A percentile compares a stretch with the other conserved stretches of the same genome.
Conservation (phyloP, 495 filamentous ascomycete species). For the Daldinia concentrica region DNA sequence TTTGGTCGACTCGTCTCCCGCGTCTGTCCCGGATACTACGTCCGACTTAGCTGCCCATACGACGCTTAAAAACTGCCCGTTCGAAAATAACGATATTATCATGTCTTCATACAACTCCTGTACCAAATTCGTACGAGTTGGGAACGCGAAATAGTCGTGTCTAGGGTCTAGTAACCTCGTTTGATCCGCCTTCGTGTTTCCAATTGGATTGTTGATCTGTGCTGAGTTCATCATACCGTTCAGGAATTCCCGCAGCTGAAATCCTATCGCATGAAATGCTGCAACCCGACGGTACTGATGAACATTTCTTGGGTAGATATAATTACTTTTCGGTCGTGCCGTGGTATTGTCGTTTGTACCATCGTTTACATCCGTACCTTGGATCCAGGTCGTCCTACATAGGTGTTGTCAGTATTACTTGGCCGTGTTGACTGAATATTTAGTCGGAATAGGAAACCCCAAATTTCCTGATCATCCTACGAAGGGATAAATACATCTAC, state of each 20-base stretch:
- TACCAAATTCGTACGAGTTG: conserved; percentile 32
- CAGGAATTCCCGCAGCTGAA: conserved; percentile 44
- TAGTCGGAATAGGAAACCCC: not conserved
- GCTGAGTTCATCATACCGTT: conserved; percentile 49
- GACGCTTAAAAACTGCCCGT: conserved; percentile 39
- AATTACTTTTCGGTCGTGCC: conserved; percentile 37
- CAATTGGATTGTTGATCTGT: conserved; percentile 47
- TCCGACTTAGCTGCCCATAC: conserved; percentile 50
- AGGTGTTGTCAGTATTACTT: conserved; percentile 33
- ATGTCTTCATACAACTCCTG: conserved; percentile 51
- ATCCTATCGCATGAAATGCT: conserved; percentile 50
- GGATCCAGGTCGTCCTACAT: conserved; percentile 49
- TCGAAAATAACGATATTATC: conserved; percentile 48
- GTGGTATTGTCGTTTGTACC: conserved; percentile 52
- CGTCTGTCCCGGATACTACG: conserved; percentile 35
- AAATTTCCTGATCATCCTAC: not conserved
- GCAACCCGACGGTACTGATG: conserved; percentile 45
- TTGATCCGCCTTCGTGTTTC: conserved; percentile 49
- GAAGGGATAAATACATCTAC: not conserved
- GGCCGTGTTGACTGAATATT: not conserved
- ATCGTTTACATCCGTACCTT: conserved; percentile 46
- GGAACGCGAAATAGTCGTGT: conserved; percentile 44
- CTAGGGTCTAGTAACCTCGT: conserved; percentile 47
- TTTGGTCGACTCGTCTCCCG: conserved; percentile 16
- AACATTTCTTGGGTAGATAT: conserved; percentile 46